These are phyloP conservation scores for Jaapia argillacea DNA, from an alignment of 768 basidiomycete species.

Conservation along the genomic window DNA sequence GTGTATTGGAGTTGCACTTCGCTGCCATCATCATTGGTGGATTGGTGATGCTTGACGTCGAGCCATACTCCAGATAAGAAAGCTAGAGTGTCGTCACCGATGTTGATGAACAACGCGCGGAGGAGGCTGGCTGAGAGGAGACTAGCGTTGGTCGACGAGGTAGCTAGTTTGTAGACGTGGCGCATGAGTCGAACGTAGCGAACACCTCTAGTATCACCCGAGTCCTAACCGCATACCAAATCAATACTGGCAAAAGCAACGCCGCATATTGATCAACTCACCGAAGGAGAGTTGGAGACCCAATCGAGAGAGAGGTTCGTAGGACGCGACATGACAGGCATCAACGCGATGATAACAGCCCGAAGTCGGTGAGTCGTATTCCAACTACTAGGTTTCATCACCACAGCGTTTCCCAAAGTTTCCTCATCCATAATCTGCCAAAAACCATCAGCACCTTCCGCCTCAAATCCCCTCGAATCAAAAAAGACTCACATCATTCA, in stretches of 20 bases:
- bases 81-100: slow-evolving; percentile 61
- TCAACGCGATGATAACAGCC: slow-evolving; percentile 39
- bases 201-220: slow-evolving; percentile 13
- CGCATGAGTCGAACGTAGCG: slow-evolving; percentile 54
- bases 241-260: neutral
- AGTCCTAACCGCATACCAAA: neutral
- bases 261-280: too few relatives aligned
- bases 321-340: slow-evolving; percentile 42
- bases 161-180: slow-evolving; percentile 56
- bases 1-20: slow-evolving; percentile 30
- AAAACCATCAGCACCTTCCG: neutral
- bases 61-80: slow-evolving; percentile 76
- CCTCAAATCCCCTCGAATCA: neutral
- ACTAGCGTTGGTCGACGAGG: slow-evolving; percentile 36
- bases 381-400: slow-evolving; percentile 51
- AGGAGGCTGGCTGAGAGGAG: slow-evolving; percentile 49
- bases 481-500: slow-evolving; percentile 17
- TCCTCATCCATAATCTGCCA: slow-evolving; percentile 34
- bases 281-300: slow-evolving; percentile 24
- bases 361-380: slow-evolving; percentile 49
- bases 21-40: slow-evolving; percentile 4
- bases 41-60: slow-evolving; percentile 3
- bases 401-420: slow-evolving; percentile 36
- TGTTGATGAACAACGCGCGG: slow-evolving; percentile 50
- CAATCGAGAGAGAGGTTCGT: slow-evolving; percentile 35